Evolutionary conservation across 2,329 filamentous ascomycete genomes (phyloP).

Genomic region (Ascocoryne sarcoides): DNA sequence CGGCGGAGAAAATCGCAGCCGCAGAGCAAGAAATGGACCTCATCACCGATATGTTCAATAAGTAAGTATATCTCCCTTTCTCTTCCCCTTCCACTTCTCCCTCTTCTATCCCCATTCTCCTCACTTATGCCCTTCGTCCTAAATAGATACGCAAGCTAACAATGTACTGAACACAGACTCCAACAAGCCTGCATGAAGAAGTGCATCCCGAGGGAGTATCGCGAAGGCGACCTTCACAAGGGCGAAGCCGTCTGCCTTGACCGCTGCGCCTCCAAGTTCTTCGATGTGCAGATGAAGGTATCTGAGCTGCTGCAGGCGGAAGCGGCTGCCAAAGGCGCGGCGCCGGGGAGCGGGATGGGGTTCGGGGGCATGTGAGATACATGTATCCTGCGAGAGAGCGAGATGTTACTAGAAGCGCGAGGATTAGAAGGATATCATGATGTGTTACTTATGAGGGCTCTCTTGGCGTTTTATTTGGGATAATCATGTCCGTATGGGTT

Average conservation of each 20-base stretch:
- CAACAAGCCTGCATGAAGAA: conserved; percentile 86
- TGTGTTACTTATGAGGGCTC: not conserved
- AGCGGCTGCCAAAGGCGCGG: conserved; percentile 57
- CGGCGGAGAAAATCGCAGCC: conserved; percentile 93
- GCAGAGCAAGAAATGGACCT: conserved; percentile 97
- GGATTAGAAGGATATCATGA: not conserved
- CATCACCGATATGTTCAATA: conserved; percentile 95
- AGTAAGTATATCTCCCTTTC: conserved; percentile 45
- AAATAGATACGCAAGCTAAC: not conserved
- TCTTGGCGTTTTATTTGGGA: not conserved
- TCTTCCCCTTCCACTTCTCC: conserved; percentile 2
- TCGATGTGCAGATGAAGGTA: conserved; percentile 96
- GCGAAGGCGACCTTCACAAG: conserved; percentile 95
- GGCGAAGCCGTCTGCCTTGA: conserved; percentile 97
- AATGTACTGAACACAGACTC: conserved; percentile 45
- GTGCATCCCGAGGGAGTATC: conserved; percentile 87
- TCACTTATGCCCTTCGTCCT: conserved; percentile 3
- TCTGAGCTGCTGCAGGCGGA: conserved; percentile 93
- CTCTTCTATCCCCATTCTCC: conserved; percentile 1
- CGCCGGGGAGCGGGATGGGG: conserved; percentile 39
- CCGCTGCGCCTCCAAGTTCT: conserved; percentile 95
- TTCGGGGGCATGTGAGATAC: conserved; percentile 39
- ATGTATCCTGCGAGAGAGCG: conserved; percentile 8
- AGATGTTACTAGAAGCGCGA: conserved; percentile 10
- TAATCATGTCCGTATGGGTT: not conserved